Conservation (phyloP, 768 basidiomycete genomes). For the Pisolithus albus region DNA sequence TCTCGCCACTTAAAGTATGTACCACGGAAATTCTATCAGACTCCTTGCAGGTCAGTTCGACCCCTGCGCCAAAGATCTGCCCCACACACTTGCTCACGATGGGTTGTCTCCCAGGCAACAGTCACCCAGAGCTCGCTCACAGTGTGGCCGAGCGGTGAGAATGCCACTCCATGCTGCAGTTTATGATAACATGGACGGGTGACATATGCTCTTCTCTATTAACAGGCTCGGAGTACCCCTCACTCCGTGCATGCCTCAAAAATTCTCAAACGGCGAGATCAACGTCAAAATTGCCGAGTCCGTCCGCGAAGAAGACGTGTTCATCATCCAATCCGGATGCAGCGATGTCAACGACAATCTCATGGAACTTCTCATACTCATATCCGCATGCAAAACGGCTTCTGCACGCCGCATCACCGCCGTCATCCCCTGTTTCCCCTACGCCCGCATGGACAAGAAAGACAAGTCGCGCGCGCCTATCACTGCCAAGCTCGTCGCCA, state of each 20-base stretch:
- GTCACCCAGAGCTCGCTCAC: slow-evolving; percentile 95
- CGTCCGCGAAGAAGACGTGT: slow-evolving; percentile 96
- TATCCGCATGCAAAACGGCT: slow-evolving; percentile 95
- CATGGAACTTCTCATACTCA: slow-evolving; percentile 98
- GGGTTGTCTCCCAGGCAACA: slow-evolving; percentile 63
- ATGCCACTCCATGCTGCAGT: slow-evolving; percentile 33
- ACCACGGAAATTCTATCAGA: slow-evolving; percentile 76
- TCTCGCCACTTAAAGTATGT: slow-evolving; percentile 49
- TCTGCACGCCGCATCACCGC: slow-evolving; percentile 95
- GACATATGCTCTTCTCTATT: slow-evolving; percentile 33
- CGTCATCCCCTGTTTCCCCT: slow-evolving; percentile 96
- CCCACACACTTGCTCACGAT: slow-evolving; percentile 7
- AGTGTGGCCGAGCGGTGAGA: slow-evolving; percentile 96
- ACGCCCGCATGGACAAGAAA: slow-evolving; percentile 97
- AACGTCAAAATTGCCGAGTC: slow-evolving; percentile 93
- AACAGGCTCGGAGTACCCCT: slow-evolving; percentile 86
- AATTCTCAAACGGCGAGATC: slow-evolving; percentile 93
- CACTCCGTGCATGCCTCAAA: slow-evolving; percentile 77
- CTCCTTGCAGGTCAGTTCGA: slow-evolving; percentile 60
- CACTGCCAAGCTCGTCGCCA: slow-evolving; percentile 96
- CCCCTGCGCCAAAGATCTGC: background rate
- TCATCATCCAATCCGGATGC: slow-evolving; percentile 92
- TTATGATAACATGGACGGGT: slow-evolving; percentile 38
- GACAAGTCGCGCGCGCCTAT: slow-evolving; percentile 94
- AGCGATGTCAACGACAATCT: slow-evolving; percentile 91